Base-by-base conservation (phyloP, 2,329 filamentous ascomycete species). In the Westerdykella sp. region DNA sequence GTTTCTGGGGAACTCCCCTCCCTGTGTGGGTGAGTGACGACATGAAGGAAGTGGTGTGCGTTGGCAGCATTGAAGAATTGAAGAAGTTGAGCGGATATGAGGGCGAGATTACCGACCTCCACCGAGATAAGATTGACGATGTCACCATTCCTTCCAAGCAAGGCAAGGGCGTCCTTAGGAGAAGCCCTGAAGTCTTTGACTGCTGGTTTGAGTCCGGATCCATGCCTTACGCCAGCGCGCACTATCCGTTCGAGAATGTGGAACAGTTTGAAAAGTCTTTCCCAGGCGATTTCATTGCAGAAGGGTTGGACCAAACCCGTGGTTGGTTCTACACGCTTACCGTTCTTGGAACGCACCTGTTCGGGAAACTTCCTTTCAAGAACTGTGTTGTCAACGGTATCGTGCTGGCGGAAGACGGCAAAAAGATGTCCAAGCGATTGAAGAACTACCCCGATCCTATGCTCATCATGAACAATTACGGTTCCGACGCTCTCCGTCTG, bases 371-470 rank as follows among this genome's bases (percentile, higher is more conserved):
- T 2, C 89, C 91, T 0, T 96, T 95, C 76, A 83, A 93, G 70
- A 96, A 95, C 65, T 94, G 88, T 57, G 87, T 96, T n/a, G 89
- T 95, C 49, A 96, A 95, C 62, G 90, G 90, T 39, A 93, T 95
- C 49, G 89, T 96, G 4, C 77, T 96, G 34, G 90, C 90, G 1
- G 89, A 95, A 64, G 88, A 95, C 60, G 91, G 91, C 43, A 96
- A 95, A 75, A 97, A 97, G 75, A 97, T 97, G 91, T 95, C 89
- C 6, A 97, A 97, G 71, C 81, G 91, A 42, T 75, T 95, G 45
- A 94, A 96, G 73, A 97, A 97, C 69, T 97, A 95, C 67, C 91
- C 91, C 0, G 89, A 95, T 59, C 91, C 91, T 10, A 74, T 73
- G 44, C 72, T 88, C 40, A 80, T 97, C 53, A 93, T 96, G 77